Evolutionary conservation across 163 green algal species (phyloP).

Genomic region (Chlamydomonas reinhardtii): DNA sequence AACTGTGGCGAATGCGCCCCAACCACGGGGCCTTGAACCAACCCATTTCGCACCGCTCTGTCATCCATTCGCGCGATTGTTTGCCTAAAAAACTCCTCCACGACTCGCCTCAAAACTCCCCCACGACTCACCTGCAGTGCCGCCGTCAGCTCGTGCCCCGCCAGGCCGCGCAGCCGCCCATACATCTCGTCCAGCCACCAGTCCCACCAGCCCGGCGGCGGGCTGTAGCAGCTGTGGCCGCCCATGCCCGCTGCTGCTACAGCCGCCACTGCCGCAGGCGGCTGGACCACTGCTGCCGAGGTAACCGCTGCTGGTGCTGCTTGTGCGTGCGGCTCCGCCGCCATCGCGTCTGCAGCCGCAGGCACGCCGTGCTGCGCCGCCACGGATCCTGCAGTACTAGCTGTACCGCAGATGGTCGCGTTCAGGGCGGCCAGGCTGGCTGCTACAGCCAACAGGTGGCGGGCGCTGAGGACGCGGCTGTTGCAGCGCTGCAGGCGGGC

Average conservation of each 20-base stretch:
- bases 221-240: background rate
- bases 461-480: background rate
- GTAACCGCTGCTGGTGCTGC: too few relatives aligned
- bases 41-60: too few relatives aligned
- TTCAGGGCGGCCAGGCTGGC: background rate
- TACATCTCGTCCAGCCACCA: conserved; percentile 50
- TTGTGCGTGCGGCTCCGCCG: too few relatives aligned
- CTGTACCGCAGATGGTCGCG: too few relatives aligned
- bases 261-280: background rate
- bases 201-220: background rate
- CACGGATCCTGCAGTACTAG: background rate
- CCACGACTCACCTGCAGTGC: conserved; percentile 4
- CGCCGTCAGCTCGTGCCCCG: conserved; percentile 12
- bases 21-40: background rate
- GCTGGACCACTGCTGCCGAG: too few relatives aligned
- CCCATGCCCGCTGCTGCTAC: background rate
- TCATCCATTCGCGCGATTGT: too few relatives aligned
- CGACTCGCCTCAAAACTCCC: too few relatives aligned
- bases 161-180: background rate
- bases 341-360: too few relatives aligned
- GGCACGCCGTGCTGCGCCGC: too few relatives aligned
- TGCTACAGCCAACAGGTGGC: conserved; percentile 26
- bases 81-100: too few relatives aligned
- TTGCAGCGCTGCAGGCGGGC: conserved; percentile 34
- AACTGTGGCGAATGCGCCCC: too few relatives aligned